Percentiles rank a stretch among this genome's conserved stretches.
Evolutionary conservation across 139 green algal species (phyloP).

Genomic region (Asterochloris erici): DNA sequence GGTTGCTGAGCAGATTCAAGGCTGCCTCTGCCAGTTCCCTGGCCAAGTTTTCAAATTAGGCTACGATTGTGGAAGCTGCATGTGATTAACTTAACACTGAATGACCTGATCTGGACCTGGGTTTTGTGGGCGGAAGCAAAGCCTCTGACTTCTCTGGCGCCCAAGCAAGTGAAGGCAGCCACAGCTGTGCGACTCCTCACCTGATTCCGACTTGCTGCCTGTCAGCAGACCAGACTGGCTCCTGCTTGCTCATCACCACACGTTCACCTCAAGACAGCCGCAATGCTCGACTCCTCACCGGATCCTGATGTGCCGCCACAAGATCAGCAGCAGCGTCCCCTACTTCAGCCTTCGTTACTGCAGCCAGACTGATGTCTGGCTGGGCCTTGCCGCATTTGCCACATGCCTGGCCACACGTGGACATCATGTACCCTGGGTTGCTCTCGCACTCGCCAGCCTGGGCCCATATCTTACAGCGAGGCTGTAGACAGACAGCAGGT

Average conservation of each 20-base stretch:
- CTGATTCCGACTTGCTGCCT: background rate
- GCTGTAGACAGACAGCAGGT: background rate
- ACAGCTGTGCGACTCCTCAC: too few relatives aligned
- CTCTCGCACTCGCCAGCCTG: slow-evolving; percentile 10
- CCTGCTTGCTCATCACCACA: background rate
- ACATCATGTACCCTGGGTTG: slow-evolving; percentile 18
- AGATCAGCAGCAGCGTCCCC: background rate
- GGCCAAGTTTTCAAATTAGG: background rate
- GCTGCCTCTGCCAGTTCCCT: background rate
- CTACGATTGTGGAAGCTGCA: background rate
- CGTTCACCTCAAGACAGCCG: too few relatives aligned
- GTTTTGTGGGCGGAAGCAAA: too few relatives aligned
- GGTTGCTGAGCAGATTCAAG: background rate
- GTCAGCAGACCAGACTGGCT: background rate
- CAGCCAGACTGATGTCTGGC: background rate
- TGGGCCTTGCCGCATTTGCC: background rate
- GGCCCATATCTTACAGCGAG: slow-evolving; percentile 5
- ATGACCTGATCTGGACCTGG: too few relatives aligned
- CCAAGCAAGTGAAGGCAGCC: too few relatives aligned
- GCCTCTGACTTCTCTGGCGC: too few relatives aligned
- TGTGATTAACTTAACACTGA: background rate
- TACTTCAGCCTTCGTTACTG: too few relatives aligned
- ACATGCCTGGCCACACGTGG: background rate
- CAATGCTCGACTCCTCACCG: background rate
- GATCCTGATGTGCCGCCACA: background rate